Conservation (phyloP, 176 grass and related monocot species). For the Phyllostachys edulis region DNA sequence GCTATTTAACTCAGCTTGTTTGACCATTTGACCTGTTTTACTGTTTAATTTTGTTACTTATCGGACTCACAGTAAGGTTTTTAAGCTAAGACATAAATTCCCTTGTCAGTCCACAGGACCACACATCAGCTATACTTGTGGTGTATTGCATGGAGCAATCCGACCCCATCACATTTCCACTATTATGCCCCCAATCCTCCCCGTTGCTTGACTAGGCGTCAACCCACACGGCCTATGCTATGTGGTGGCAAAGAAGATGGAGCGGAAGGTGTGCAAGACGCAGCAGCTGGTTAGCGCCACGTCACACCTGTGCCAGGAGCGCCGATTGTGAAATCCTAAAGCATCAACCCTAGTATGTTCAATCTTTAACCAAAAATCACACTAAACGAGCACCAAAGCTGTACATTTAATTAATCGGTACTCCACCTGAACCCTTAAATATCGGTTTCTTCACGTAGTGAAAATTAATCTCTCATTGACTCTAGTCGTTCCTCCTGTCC, state of each 20-base stretch:
- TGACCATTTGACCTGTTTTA: not conserved
- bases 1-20: not conserved
- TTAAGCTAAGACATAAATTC: not conserved
- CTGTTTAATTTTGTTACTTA: not conserved
- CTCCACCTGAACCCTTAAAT: not conserved
- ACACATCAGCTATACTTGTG: not conserved
- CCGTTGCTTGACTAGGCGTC: not conserved
- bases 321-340: not conserved
- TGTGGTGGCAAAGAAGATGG: not conserved
- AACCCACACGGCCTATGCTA: not conserved
- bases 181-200: not conserved
- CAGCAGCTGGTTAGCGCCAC: not conserved
- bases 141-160: not conserved
- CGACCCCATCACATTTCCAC: not conserved
- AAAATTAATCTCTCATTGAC: not conserved
- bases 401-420: not conserved
- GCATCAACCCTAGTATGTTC: not conserved
- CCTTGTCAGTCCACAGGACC: not conserved
- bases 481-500: not conserved
- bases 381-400: not conserved
- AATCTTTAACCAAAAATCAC: not conserved
- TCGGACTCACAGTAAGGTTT: not conserved
- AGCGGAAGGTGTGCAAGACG: not conserved
- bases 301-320: not conserved
- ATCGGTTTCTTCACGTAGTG: not conserved